Conservation (phyloP, 306 rosid genomes). For the Lathyrus tuberosus region DNA sequence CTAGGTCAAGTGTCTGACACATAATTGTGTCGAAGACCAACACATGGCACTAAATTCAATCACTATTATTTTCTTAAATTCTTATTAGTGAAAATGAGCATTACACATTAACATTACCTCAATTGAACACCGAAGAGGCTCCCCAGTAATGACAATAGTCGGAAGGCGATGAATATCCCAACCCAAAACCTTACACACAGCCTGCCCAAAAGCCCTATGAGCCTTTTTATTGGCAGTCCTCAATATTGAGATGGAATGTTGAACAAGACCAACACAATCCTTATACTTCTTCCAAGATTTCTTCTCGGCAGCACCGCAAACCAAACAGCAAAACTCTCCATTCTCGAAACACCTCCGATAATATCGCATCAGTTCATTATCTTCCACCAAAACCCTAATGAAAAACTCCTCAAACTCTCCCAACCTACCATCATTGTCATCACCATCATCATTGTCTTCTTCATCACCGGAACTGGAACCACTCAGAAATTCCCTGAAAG, state of each 20-base stretch:
- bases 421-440: slow-evolving; percentile 18
- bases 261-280: slow-evolving; percentile 62
- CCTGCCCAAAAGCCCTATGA: slow-evolving; percentile 66
- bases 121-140: slow-evolving; percentile 47
- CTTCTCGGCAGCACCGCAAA: slow-evolving; percentile 61
- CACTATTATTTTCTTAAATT: too few relatives aligned
- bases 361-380: slow-evolving; percentile 51
- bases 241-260: slow-evolving; percentile 51
- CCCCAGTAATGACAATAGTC: slow-evolving; percentile 49
- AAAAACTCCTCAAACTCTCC: slow-evolving; percentile 47
- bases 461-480: slow-evolving; percentile 24
- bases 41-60: too few relatives aligned
- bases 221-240: slow-evolving; percentile 48
- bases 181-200: slow-evolving; percentile 68
- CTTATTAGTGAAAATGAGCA: not conserved
- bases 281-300: slow-evolving; percentile 52
- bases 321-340: slow-evolving; percentile 73
- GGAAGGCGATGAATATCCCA: slow-evolving; percentile 76
- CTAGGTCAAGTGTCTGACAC: too few relatives aligned
- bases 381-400: slow-evolving; percentile 50
- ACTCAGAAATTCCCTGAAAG: slow-evolving; percentile 42
- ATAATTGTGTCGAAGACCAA: too few relatives aligned
- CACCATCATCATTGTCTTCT: not conserved
- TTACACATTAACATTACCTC: slow-evolving; percentile 33
- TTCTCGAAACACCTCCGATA: slow-evolving; percentile 53